Percentiles rank a stretch among this genome's conserved stretches.
phyloP scores from a whole-genome alignment of 495 filamentous ascomycete species.

The Penicillium coffeae region DNA sequence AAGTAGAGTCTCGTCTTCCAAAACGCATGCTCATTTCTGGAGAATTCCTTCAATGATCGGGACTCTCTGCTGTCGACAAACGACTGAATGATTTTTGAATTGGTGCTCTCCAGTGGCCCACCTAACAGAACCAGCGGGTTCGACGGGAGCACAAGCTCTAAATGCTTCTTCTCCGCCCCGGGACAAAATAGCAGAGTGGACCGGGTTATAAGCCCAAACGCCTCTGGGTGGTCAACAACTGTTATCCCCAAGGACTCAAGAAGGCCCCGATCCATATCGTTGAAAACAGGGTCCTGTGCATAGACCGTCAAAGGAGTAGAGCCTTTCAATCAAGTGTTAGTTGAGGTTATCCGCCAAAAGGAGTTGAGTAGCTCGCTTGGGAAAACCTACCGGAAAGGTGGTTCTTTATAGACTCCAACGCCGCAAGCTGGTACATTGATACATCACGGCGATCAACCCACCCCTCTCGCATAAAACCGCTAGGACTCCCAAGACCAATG shows the following conservation, averaged over 20 bases:
- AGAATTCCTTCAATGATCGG: slow-evolving; percentile 30
- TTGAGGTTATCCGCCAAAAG: too few species aligned
- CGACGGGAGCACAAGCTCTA: slow-evolving; percentile 27
- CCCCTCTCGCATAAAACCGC: slow-evolving; percentile 41
- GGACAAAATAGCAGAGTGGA: slow-evolving; percentile 61
- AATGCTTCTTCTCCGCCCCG: slow-evolving; percentile 39
- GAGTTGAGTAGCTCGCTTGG: not conserved
- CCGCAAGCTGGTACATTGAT: slow-evolving; percentile 58
- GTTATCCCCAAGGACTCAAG: slow-evolving; percentile 48
- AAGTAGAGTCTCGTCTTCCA: slow-evolving; percentile 44
- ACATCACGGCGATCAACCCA: slow-evolving; percentile 45
- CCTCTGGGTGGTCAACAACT: slow-evolving; percentile 54
- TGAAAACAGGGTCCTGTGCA: slow-evolving; percentile 73
- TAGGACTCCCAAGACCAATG: slow-evolving; percentile 54
- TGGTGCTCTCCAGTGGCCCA: slow-evolving; percentile 32
- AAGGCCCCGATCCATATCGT: slow-evolving; percentile 54
- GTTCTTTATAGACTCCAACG: slow-evolving; percentile 51
- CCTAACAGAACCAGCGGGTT: slow-evolving; percentile 33
- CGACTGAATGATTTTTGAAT: slow-evolving; percentile 22
- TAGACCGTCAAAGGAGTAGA: slow-evolving; percentile 30
- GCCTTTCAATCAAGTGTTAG: too few species aligned
- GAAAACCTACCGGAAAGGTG: slow-evolving; percentile 10
- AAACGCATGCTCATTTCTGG: slow-evolving; percentile 37
- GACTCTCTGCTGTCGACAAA: slow-evolving; percentile 24
- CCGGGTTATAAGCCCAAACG: slow-evolving; percentile 49